A percentile compares a stretch with the other conserved stretches of the same genome.
Conservation (phyloP, 306 rosid genomes). For the Citrullus colocynthis region DNA sequence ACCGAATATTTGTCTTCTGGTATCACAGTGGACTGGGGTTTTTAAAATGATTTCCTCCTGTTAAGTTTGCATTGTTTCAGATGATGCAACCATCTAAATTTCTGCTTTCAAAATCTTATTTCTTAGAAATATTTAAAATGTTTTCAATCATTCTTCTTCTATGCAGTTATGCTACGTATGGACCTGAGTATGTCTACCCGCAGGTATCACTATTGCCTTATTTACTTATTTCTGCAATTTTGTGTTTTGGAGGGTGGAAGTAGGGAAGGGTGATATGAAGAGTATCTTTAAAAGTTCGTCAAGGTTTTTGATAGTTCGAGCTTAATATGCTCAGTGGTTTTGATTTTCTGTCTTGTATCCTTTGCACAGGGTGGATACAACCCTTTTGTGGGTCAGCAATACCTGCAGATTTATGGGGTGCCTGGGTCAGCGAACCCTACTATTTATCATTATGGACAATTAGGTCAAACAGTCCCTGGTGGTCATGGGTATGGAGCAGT, state of each 20-base stretch:
- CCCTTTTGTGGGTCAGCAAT: slow-evolving; percentile 72
- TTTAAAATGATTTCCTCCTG: not conserved
- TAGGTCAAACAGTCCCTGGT: slow-evolving; percentile 65
- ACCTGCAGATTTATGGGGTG: slow-evolving; percentile 75
- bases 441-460: slow-evolving; percentile 68
- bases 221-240: slow-evolving; percentile 5
- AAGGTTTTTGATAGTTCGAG: not conserved
- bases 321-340: slow-evolving; percentile 2
- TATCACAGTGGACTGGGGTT: not conserved
- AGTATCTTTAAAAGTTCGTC: not conserved
- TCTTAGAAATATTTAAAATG: not conserved
- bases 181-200: slow-evolving; percentile 66
- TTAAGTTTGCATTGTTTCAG: not conserved
- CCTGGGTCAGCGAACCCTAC: slow-evolving; percentile 58
- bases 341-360: slow-evolving; percentile 1
- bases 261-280: not conserved
- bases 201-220: slow-evolving; percentile 40
- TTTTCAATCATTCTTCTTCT: not conserved
- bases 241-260: not conserved
- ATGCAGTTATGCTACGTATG: slow-evolving; percentile 79
- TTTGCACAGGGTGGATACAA: slow-evolving; percentile 46
- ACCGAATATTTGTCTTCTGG: not conserved
- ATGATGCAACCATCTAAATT: not conserved
- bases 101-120: not conserved
- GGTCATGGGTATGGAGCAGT: slow-evolving; percentile 64